phyloP scores from a whole-genome alignment of 192 early-diverging fungal species.

The Irineochytrium annulatum region DNA sequence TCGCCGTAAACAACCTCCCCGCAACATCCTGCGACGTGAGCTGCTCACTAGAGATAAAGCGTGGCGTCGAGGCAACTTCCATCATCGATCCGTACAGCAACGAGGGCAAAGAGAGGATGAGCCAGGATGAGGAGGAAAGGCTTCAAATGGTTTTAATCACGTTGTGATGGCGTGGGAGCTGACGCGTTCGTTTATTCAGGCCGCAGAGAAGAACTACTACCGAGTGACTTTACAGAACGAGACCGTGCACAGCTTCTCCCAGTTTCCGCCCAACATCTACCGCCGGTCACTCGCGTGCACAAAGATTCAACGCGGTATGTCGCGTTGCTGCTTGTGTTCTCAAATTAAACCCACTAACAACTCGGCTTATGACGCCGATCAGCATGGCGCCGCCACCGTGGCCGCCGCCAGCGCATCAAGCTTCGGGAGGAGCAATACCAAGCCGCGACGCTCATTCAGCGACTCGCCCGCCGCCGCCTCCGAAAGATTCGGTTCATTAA shows the following conservation, averaged over 20 bases:
- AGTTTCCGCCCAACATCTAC: constrained; percentile 56
- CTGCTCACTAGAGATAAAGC: not conserved
- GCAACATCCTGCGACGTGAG: not conserved
- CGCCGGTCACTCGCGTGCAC: constrained; percentile 49
- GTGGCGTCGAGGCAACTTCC: constrained; percentile 12
- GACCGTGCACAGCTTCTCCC: constrained; percentile 45
- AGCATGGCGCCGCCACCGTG: constrained; percentile 47
- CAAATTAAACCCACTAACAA: not conserved
- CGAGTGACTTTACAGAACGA: constrained; percentile 28
- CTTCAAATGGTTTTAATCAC: constrained; percentile 30
- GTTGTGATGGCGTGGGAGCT: no score
- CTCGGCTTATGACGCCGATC: no score
- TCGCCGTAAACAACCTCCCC: constrained; percentile 5
- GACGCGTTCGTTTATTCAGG: constrained; percentile 12
- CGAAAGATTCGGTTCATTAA: constrained; percentile 39
- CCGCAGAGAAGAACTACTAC: constrained; percentile 43
- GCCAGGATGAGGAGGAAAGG: constrained; percentile 48
- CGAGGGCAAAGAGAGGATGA: constrained; percentile 16
- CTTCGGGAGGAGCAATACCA: constrained; percentile 45
- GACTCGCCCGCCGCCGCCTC: constrained; percentile 48
- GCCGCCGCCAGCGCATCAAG: constrained; percentile 30
- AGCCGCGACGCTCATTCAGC: constrained; percentile 50
- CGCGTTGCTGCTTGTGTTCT: no score
- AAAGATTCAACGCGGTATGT: constrained; percentile 45
- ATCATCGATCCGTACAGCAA: constrained; percentile 25